phyloP scores from a whole-genome alignment of 371 early-diverging fungal species.

The Funneliformis caledonium region DNA sequence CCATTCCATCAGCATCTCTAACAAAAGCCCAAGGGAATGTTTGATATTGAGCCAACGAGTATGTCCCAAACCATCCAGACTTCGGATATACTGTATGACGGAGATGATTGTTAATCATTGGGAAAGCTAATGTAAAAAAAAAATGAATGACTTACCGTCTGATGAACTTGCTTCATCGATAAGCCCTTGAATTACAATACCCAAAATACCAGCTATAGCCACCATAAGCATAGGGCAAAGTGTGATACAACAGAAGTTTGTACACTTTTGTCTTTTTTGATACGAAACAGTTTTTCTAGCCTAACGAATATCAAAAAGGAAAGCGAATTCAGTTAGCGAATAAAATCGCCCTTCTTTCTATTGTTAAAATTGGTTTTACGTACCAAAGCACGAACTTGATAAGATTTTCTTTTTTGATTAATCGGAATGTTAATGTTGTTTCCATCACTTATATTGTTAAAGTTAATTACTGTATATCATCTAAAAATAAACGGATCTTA shows the following conservation, averaged over 20 bases:
- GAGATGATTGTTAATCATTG: neutral
- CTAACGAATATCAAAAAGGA: slow-evolving; percentile 37
- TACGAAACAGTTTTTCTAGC: slow-evolving; percentile 64
- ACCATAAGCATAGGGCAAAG: slow-evolving; percentile 66
- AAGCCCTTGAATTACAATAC: slow-evolving; percentile 49
- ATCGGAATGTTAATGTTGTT: neutral
- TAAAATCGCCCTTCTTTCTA: neutral
- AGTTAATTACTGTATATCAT: too few relatives aligned
- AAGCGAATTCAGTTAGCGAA: neutral
- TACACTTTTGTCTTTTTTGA: slow-evolving; percentile 72
- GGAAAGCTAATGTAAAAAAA: neutral
- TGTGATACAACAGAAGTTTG: slow-evolving; percentile 74
- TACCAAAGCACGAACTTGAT: slow-evolving; percentile 34
- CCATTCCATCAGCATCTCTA: slow-evolving; percentile 45
- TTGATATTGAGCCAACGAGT: slow-evolving; percentile 45
- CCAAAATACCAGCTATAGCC: slow-evolving; percentile 55
- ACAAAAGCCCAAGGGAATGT: slow-evolving; percentile 48
- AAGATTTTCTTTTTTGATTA: slow-evolving; percentile 5
- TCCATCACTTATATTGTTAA: neutral
- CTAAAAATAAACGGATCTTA: too few relatives aligned
- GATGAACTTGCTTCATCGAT: slow-evolving; percentile 45
- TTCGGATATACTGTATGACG: too few relatives aligned
- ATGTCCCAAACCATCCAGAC: neutral
- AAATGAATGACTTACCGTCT: slow-evolving; percentile 41
- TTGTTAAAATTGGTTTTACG: neutral